Conservation (phyloP, 2,329 filamentous ascomycete species). For the Harringtonia lauricola region DNA sequence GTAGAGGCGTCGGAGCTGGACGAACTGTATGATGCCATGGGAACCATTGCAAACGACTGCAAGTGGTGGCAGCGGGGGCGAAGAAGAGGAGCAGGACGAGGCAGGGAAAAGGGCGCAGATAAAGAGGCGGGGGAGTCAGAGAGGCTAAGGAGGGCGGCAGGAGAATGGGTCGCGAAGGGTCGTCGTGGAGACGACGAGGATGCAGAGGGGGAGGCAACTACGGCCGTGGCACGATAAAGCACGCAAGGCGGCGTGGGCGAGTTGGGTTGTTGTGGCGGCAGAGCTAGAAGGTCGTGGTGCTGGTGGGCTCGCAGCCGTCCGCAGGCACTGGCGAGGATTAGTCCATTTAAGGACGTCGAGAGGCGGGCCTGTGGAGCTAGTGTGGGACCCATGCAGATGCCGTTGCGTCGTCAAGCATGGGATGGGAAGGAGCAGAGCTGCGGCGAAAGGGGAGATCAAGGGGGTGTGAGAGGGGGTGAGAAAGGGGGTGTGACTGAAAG, state of each 20-base stretch:
- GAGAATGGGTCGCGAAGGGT: background rate
- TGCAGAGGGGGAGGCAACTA: background rate
- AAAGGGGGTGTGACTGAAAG: background rate
- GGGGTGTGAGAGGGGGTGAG: background rate
- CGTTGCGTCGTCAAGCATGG: background rate
- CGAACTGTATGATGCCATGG: conserved; percentile 33
- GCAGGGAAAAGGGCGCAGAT: background rate
- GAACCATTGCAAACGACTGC: conserved; percentile 15
- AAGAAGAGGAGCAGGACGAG: background rate
- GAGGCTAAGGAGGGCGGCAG: conserved; percentile 1
- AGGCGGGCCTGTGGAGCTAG: conserved; percentile 6
- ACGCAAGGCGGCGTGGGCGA: background rate
- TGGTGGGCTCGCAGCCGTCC: background rate
- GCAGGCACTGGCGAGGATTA: conserved; percentile 7
- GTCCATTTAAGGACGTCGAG: conserved; percentile 11
- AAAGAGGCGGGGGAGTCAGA: background rate
- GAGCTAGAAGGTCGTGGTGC: background rate
- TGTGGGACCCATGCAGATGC: conserved; percentile 1
- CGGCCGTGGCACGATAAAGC: conserved; percentile 1
- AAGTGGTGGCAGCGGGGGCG: background rate
- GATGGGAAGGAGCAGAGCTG: background rate
- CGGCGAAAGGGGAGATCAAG: background rate
- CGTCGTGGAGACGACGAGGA: background rate
- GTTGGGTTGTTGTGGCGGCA: too few relatives aligned
- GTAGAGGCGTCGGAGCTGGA: conserved; percentile 39